phyloP scores from a whole-genome alignment of 257 asterid species.

The Phtheirospermum japonicum region DNA sequence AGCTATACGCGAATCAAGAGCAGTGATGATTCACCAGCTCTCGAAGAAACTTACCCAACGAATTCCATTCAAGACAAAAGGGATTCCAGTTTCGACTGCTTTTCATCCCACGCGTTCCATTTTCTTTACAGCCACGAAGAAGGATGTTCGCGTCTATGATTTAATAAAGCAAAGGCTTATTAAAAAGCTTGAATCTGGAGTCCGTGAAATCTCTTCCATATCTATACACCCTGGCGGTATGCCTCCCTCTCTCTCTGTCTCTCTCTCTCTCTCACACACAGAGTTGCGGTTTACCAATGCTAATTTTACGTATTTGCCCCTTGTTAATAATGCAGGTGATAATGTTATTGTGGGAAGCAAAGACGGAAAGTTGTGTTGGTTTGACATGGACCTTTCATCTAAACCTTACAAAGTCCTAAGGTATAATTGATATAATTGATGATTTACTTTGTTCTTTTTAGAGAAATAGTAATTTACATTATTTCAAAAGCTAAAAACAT shows the following conservation, averaged over 20 bases:
- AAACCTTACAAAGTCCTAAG: conserved; percentile 80
- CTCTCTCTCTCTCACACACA: background rate
- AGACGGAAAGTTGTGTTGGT: conserved; percentile 97
- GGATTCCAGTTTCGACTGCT: conserved; percentile 80
- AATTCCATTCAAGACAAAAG: conserved; percentile 82
- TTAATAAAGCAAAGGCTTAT: conserved; percentile 66
- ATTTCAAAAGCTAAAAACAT: too few species aligned
- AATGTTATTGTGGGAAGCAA: conserved; percentile 86
- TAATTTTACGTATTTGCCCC: conserved; percentile 16
- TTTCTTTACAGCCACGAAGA: conserved; percentile 82
- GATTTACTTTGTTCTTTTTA: background rate
- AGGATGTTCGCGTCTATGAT: conserved; percentile 77
- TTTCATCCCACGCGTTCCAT: conserved; percentile 90
- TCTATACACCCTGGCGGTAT: conserved; percentile 92
- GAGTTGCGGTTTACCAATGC: background rate
- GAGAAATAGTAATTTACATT: background rate
- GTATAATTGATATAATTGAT: conserved; percentile 36
- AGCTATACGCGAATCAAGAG: conserved; percentile 64
- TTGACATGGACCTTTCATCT: conserved; percentile 98
- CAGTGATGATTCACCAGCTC: conserved; percentile 79
- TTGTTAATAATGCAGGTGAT: conserved; percentile 61
- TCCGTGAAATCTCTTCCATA: conserved; percentile 84
- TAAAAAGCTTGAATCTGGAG: conserved; percentile 89
- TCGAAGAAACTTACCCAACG: conserved; percentile 70
- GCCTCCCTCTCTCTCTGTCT: conserved; percentile 19